phyloP scores from a whole-genome alignment of 1,284 basidiomycete genomes.

The Rhizopogon parksii region DNA sequence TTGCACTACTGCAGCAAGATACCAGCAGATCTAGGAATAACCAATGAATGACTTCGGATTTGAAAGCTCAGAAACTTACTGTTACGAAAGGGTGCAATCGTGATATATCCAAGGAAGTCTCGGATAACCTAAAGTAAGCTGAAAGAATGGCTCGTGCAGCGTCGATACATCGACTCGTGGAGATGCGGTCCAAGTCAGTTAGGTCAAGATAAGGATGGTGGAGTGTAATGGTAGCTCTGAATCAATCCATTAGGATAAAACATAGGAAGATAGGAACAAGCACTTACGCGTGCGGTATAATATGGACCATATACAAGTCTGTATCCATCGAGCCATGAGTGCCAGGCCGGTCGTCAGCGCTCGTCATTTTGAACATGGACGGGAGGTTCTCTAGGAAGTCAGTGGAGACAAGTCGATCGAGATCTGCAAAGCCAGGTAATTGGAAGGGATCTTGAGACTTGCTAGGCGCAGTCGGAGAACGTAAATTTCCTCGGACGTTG shows the following conservation, averaged over 20 bases:
- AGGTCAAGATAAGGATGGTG: constrained; percentile 78
- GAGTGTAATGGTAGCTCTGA: constrained; percentile 74
- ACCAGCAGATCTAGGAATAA: constrained; percentile 72
- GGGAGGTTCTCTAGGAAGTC: constrained; percentile 68
- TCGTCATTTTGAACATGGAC: constrained; percentile 55
- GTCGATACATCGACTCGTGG: constrained; percentile 63
- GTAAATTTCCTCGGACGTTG: constrained; percentile 65
- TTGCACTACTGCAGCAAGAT: constrained; percentile 76
- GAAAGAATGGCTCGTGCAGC: constrained; percentile 65
- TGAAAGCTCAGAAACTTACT: constrained; percentile 36
- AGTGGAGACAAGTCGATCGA: constrained; percentile 58
- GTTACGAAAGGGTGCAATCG: constrained; percentile 74
- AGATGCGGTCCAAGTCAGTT: constrained; percentile 52
- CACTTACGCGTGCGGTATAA: constrained; percentile 75
- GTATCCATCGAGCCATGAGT: constrained; percentile 60
- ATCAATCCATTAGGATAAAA: constrained; percentile 3
- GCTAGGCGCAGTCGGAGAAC: constrained; percentile 49
- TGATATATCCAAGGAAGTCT: constrained; percentile 71
- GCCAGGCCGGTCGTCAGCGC: constrained; percentile 46
- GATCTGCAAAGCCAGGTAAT: constrained; percentile 53
- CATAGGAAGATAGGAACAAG: constrained; percentile 3
- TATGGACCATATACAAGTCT: constrained; percentile 77
- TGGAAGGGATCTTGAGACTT: constrained; percentile 64
- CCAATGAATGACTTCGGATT: constrained; percentile 11
- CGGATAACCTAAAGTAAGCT: constrained; percentile 66